phyloP scores from a whole-genome alignment of 1,284 basidiomycete species.

The Marasmius fiardii region DNA sequence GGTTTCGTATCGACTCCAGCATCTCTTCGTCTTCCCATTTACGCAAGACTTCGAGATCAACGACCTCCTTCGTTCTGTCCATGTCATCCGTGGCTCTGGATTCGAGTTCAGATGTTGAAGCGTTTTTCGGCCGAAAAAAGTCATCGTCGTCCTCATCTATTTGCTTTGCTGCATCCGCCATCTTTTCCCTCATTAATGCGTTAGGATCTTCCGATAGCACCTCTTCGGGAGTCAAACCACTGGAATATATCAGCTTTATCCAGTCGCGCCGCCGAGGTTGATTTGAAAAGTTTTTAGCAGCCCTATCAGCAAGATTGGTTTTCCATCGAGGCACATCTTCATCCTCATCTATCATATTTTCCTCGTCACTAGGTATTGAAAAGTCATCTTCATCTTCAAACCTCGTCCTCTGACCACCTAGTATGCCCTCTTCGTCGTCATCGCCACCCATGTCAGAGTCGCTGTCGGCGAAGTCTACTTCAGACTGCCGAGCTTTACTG shows the following conservation, averaged over 20 bases:
- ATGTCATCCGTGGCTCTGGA: conserved; percentile 48
- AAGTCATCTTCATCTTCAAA: conserved; percentile 52
- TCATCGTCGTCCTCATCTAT: conserved; percentile 44
- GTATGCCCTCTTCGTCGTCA: conserved; percentile 38
- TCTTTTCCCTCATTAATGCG: conserved; percentile 8
- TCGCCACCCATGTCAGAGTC: conserved; percentile 71
- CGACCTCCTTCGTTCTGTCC: conserved; percentile 69
- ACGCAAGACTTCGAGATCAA: conserved; percentile 49
- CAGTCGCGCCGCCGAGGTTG: conserved; percentile 59
- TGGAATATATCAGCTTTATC: conserved; percentile 85
- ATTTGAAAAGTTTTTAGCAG: conserved; percentile 45
- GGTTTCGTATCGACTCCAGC: conserved; percentile 80
- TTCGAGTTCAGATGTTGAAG: conserved; percentile 22
- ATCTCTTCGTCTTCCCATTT: conserved; percentile 85
- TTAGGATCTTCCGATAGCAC: conserved; percentile 48
- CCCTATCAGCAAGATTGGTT: conserved; percentile 61
- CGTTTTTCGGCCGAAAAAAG: conserved; percentile 73
- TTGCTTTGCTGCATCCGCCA: conserved; percentile 15
- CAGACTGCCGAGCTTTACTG: conserved; percentile 33
- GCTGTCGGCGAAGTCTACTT: conserved; percentile 74
- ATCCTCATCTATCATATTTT: conserved; percentile 38
- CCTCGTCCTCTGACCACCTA: conserved; percentile 24
- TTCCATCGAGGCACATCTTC: conserved; percentile 74
- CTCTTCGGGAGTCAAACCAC: conserved; percentile 67
- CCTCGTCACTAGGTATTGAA: conserved; percentile 53